phyloP scores from a whole-genome alignment of 2,329 filamentous ascomycete species.

The Thielaviopsis ethacetica region DNA sequence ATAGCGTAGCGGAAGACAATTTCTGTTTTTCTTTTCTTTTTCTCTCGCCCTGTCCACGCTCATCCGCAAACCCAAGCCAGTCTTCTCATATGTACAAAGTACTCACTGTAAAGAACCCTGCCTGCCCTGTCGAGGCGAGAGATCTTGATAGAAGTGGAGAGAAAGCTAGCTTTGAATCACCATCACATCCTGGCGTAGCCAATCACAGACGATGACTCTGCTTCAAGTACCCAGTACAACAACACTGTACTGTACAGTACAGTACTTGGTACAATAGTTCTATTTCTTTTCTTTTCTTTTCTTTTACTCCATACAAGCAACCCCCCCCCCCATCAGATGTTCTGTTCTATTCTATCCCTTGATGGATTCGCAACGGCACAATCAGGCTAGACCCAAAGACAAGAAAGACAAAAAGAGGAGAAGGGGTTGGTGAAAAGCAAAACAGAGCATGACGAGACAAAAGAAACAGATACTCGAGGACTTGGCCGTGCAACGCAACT shows the following conservation, averaged over 20 bases:
- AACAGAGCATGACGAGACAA: too few species aligned
- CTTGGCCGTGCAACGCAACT: too few species aligned
- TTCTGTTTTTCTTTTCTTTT: too few species aligned
- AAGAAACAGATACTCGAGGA: neutral
- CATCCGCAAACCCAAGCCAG: too few species aligned
- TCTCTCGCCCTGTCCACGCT: too few species aligned
- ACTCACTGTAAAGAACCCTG: too few species aligned
- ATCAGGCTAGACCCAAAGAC: neutral
- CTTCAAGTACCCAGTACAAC: neutral
- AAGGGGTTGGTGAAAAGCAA: neutral
- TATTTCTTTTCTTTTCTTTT: too few species aligned
- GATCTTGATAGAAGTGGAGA: conserved; percentile 6
- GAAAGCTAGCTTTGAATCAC: neutral
- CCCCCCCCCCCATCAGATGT: neutral
- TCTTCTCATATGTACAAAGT: too few species aligned
- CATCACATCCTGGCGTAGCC: neutral
- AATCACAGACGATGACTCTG: neutral
- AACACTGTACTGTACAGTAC: neutral
- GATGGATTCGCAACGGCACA: neutral
- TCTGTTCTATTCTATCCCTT: neutral
- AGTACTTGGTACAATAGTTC: too few species aligned
- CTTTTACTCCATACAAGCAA: too few species aligned
- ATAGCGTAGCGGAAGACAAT: neutral
- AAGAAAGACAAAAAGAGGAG: neutral
- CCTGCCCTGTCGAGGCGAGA: neutral